A percentile compares a stretch with the other conserved stretches of the same genome.
These are phyloP conservation scores for Fraxinus anomala DNA, from an alignment of 257 asterid genomes.

Conservation along the genomic window DNA sequence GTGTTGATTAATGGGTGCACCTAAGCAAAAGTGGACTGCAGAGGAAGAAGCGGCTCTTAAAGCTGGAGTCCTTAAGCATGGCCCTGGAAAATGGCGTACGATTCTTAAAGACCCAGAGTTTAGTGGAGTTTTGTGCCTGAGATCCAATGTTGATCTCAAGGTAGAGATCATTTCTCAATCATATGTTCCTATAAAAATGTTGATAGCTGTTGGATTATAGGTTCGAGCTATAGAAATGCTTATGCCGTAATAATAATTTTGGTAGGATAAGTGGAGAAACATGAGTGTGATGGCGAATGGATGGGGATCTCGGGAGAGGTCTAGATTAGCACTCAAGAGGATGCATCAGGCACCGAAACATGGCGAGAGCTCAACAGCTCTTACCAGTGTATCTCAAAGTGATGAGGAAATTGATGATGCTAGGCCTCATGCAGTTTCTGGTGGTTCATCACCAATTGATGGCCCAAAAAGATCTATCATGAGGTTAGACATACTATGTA, in stretches of 20 bases:
- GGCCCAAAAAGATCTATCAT: conserved; percentile 78
- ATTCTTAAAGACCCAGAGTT: conserved; percentile 92
- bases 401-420: conserved; percentile 71
- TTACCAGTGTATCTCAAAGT: conserved; percentile 50
- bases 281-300: conserved; percentile 97
- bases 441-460: conserved; percentile 70
- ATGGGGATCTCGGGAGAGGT: conserved; percentile 87
- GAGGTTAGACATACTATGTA: conserved; percentile 52
- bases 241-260: conserved; percentile 11
- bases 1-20: conserved; percentile 77
- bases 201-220: not conserved
- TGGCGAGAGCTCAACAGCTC: conserved; percentile 63
- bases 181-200: not conserved
- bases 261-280: conserved; percentile 98
- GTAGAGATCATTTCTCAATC: conserved; percentile 34
- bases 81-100: conserved; percentile 97
- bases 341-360: conserved; percentile 55
- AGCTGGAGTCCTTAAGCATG: conserved; percentile 95
- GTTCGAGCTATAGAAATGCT: not conserved
- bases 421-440: conserved; percentile 57
- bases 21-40: conserved; percentile 97
- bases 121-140: conserved; percentile 69
- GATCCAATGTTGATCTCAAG: conserved; percentile 98
- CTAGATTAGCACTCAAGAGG: conserved; percentile 72
- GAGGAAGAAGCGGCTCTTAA: conserved; percentile 98